These are phyloP conservation scores for Pythium utonaiense DNA, from an alignment of 352 stramenopile species.

Conservation along the genomic window DNA sequence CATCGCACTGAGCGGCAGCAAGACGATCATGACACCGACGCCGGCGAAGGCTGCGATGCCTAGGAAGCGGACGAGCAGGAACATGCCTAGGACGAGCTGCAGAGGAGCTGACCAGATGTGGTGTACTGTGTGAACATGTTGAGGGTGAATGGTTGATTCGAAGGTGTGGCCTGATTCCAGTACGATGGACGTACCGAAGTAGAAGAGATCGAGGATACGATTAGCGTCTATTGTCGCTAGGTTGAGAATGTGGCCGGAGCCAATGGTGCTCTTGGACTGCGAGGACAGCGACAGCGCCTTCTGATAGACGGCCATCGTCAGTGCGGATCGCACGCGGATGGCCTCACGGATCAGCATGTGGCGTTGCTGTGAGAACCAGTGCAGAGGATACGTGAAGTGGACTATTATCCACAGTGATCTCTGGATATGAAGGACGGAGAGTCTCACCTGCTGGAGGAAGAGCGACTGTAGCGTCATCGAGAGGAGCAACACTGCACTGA, in stretches of 20 bases:
- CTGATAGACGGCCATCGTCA: constrained; percentile 64
- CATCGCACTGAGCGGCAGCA: constrained; percentile 39
- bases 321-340: constrained; percentile 53
- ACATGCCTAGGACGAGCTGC: constrained; percentile 51
- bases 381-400: neutral
- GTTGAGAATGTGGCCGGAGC: constrained; percentile 88
- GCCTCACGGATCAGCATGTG: constrained; percentile 61
- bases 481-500: constrained; percentile 40
- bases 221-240: constrained; percentile 92
- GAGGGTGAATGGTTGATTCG: neutral
- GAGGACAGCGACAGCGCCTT: constrained; percentile 57
- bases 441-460: constrained; percentile 47
- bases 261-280: constrained; percentile 49
- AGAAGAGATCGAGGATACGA: constrained; percentile 85
- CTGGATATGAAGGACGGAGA: neutral
- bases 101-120: constrained; percentile 62
- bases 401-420: no score
- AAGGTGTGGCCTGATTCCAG: no score
- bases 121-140: constrained; percentile 30
- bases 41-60: constrained; percentile 49
- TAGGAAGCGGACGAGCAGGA: constrained; percentile 51
- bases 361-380: constrained; percentile 29
- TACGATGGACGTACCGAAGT: constrained; percentile 29
- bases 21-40: constrained; percentile 48
- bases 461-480: constrained; percentile 45